Percentiles rank a stretch among this genome's conserved stretches.
phyloP scores from a whole-genome alignment of 1,139 yeast genomes.

The Geotrichum candidum region DNA sequence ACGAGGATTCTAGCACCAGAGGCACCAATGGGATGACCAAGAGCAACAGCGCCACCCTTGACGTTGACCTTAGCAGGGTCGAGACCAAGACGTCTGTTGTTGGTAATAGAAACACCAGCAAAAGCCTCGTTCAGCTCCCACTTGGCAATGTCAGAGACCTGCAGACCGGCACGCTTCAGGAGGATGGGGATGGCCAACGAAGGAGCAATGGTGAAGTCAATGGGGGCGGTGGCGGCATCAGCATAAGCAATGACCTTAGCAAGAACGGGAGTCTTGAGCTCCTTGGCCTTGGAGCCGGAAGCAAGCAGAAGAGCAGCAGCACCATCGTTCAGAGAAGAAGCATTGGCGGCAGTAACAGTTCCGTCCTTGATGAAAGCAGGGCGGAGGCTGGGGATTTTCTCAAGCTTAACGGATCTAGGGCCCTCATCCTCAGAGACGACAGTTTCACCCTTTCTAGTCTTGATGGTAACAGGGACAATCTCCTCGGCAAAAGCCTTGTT shows the following conservation, averaged over 20 bases:
- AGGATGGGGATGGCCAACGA: slow-evolving; percentile 87
- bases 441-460: slow-evolving; percentile 49
- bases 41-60: slow-evolving; percentile 94
- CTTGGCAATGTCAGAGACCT: slow-evolving; percentile 47
- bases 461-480: slow-evolving; percentile 50
- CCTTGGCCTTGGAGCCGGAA: slow-evolving; percentile 64
- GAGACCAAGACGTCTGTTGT: slow-evolving; percentile 60
- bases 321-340: slow-evolving; percentile 90
- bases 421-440: slow-evolving; percentile 55
- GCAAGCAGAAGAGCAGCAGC: slow-evolving; percentile 85
- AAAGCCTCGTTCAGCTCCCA: slow-evolving; percentile 93
- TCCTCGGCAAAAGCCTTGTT: slow-evolving; percentile 47
- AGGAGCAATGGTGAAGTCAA: slow-evolving; percentile 92
- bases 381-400: slow-evolving; percentile 63
- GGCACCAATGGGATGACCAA: slow-evolving; percentile 94
- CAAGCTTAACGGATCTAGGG: slow-evolving; percentile 60
- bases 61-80: slow-evolving; percentile 70
- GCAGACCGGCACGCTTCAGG: slow-evolving; percentile 49
- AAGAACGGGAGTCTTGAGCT: slow-evolving; percentile 56
- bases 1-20: slow-evolving; percentile 90
- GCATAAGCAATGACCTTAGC: slow-evolving; percentile 86
- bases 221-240: slow-evolving; percentile 88
- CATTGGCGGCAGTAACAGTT: slow-evolving; percentile 91
- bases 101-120: slow-evolving; percentile 86
- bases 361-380: slow-evolving; percentile 88